Conservation (phyloP, 176 grass and related monocot genomes). For the Triticum timopheevii region DNA sequence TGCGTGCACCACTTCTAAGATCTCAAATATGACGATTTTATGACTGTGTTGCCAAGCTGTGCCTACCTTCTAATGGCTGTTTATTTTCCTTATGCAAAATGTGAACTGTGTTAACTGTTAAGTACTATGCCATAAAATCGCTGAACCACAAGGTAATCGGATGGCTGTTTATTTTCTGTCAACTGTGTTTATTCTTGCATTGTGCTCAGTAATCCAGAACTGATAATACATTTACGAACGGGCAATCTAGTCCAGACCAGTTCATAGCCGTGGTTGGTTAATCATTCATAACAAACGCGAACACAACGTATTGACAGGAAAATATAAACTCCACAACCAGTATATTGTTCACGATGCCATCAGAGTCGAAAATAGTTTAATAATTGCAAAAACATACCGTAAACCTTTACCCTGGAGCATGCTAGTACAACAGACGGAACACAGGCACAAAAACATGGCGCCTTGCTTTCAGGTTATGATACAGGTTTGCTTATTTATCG, state of each 20-base stretch:
- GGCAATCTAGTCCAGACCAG: background rate
- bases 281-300: background rate
- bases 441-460: constrained; percentile 25
- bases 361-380: background rate
- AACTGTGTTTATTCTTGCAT: too few species aligned
- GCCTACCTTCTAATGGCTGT: too few species aligned
- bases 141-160: too few species aligned
- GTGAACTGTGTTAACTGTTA: too few species aligned
- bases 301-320: background rate
- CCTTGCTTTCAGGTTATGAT: constrained; percentile 1
- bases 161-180: too few species aligned
- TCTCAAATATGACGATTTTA: too few species aligned
- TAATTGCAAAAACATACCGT: constrained; percentile 1
- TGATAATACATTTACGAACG: background rate
- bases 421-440: background rate
- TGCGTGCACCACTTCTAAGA: too few species aligned
- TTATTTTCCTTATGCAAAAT: too few species aligned
- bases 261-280: background rate
- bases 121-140: too few species aligned
- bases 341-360: background rate
- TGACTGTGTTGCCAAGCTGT: too few species aligned
- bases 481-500: constrained; percentile 49
- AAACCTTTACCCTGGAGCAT: constrained; percentile 13
- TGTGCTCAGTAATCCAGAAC: too few species aligned
- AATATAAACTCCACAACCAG: background rate